phyloP scores from a whole-genome alignment of 2,329 filamentous ascomycete genomes.

The Alternaria sp. region DNA sequence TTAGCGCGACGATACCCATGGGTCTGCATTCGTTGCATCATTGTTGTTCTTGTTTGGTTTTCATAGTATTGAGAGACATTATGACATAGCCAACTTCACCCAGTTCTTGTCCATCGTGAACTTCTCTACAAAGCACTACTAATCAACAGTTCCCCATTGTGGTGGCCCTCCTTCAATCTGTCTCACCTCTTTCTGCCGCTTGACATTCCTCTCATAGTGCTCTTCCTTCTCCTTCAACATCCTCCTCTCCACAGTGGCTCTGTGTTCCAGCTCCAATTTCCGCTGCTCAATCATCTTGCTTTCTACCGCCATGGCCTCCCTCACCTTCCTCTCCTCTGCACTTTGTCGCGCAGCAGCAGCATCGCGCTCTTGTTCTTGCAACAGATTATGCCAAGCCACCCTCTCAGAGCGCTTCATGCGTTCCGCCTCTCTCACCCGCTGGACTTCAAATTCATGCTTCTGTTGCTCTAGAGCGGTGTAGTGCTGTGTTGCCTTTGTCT shows the following conservation, averaged over 20 bases:
- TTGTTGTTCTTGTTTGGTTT: slow-evolving; percentile 1
- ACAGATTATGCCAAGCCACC: slow-evolving; percentile 39
- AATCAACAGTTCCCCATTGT: slow-evolving; percentile 45
- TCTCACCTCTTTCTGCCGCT: slow-evolving; percentile 42
- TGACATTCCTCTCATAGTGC: slow-evolving; percentile 44
- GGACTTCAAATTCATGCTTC: slow-evolving; percentile 45
- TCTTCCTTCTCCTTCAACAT: slow-evolving; percentile 47
- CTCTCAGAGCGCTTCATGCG: slow-evolving; percentile 44
- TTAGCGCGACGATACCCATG: slow-evolving; percentile 14
- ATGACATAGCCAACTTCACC: background rate
- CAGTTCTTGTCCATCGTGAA: background rate
- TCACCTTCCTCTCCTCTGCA: slow-evolving; percentile 36
- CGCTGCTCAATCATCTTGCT: slow-evolving; percentile 33
- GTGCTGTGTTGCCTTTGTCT: slow-evolving; percentile 30
- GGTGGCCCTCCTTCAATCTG: slow-evolving; percentile 37
- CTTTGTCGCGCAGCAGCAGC: slow-evolving; percentile 27
- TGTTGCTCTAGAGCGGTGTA: slow-evolving; percentile 36
- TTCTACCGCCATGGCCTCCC: slow-evolving; percentile 27
- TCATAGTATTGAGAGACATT: background rate
- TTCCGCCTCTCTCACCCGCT: slow-evolving; percentile 43
- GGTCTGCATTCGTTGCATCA: slow-evolving; percentile 11
- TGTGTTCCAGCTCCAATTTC: slow-evolving; percentile 40
- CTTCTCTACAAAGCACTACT: background rate
- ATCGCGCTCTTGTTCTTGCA: slow-evolving; percentile 44
- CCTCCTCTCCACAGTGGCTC: slow-evolving; percentile 34